A percentile compares a stretch with the other conserved stretches of the same genome.
These are phyloP conservation scores for Aspergillus awamori DNA, from an alignment of 2,329 filamentous ascomycete genomes.

Conservation along the genomic window DNA sequence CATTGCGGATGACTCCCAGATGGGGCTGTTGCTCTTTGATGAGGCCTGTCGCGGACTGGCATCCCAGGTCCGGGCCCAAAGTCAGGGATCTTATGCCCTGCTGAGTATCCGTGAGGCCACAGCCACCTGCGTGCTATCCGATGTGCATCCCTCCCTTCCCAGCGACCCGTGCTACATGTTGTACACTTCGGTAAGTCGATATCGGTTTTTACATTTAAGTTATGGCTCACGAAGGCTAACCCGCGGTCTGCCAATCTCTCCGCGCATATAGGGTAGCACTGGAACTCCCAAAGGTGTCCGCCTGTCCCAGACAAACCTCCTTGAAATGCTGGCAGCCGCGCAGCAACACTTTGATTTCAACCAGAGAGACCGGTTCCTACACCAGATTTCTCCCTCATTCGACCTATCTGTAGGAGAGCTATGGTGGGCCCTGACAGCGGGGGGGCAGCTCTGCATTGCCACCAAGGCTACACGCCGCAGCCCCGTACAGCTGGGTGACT, in stretches of 20 bases:
- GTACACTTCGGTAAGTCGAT: constrained; percentile 9
- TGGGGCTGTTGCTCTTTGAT: not conserved
- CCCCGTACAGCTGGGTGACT: not conserved
- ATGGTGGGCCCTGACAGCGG: not conserved
- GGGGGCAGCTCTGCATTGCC: not conserved
- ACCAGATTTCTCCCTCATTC: not conserved
- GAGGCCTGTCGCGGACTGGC: not conserved
- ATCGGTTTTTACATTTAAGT: too few species aligned
- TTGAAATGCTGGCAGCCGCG: not conserved
- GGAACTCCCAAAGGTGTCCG: constrained; percentile 5
- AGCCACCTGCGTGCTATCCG: not conserved
- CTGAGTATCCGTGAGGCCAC: not conserved
- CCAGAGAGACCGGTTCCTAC: not conserved
- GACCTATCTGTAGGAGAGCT: constrained; percentile 7
- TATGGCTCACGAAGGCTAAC: not conserved
- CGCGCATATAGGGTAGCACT: constrained; percentile 1
- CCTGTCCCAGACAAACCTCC: not conserved
- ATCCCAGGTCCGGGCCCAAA: not conserved
- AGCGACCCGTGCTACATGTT: constrained; percentile 3
- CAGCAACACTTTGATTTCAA: not conserved
- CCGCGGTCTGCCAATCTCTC: not conserved
- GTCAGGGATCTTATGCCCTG: not conserved
- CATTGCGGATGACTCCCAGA: constrained; percentile 1
- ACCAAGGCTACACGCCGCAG: not conserved
- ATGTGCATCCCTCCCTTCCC: not conserved